phyloP scores from a whole-genome alignment of 2,329 filamentous ascomycete species.

The Aspergillus hortae region DNA sequence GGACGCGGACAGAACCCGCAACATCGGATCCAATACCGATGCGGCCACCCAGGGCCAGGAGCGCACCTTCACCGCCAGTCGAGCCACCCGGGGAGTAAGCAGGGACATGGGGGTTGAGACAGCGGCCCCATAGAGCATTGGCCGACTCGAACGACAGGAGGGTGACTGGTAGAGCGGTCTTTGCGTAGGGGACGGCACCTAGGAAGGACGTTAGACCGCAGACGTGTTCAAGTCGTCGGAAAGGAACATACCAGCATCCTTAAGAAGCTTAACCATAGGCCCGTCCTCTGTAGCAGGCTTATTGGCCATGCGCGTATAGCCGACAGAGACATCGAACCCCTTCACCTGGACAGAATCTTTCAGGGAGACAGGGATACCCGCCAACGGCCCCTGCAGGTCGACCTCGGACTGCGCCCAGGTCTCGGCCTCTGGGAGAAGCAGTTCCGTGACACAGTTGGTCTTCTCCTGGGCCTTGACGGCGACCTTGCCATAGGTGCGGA shows the following conservation, averaged over 20 bases:
- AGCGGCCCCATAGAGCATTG: conserved; percentile 76
- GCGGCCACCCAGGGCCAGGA: conserved; percentile 75
- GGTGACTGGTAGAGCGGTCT: conserved; percentile 85
- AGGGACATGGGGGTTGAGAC: conserved; percentile 77
- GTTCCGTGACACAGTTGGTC: conserved; percentile 87
- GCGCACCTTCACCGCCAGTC: conserved; percentile 77
- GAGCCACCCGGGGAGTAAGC: conserved; percentile 85
- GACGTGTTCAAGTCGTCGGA: background rate
- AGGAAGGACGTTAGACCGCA: background rate
- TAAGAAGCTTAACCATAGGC: conserved; percentile 69
- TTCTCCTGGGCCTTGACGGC: conserved; percentile 77
- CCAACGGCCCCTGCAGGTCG: conserved; percentile 77
- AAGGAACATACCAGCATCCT: conserved; percentile 63
- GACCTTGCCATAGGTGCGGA: conserved; percentile 84
- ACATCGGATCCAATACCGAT: conserved; percentile 92
- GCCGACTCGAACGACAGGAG: conserved; percentile 81
- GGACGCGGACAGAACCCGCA: conserved; percentile 79
- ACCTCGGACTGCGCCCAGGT: conserved; percentile 60
- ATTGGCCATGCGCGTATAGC: conserved; percentile 69
- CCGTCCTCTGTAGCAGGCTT: conserved; percentile 68
- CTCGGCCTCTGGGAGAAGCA: conserved; percentile 76
- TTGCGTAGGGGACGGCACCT: conserved; percentile 85
- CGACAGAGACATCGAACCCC: conserved; percentile 78
- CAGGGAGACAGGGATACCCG: conserved; percentile 80
- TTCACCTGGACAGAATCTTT: conserved; percentile 76